Evolutionary conservation across 2,329 filamentous ascomycete species (phyloP).

Genomic region (Bipolaris zeicola): DNA sequence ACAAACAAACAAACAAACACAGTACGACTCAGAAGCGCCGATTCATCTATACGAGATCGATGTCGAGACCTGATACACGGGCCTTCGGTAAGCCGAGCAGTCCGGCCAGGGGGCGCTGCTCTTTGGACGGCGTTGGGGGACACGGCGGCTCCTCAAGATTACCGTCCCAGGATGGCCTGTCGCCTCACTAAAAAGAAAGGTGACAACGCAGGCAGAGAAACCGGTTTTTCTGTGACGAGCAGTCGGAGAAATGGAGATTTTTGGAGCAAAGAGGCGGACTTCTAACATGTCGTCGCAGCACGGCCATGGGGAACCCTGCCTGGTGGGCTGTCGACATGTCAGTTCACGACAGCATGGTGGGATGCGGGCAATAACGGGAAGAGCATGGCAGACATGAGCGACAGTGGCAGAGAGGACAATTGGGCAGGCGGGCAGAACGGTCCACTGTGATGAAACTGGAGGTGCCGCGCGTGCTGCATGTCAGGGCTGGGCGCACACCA

Average conservation of each 20-base stretch:
- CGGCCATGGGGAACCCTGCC: background rate
- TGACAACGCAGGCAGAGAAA: background rate
- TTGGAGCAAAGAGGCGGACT: background rate
- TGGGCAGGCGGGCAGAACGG: conserved; percentile 1
- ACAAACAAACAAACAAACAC: background rate
- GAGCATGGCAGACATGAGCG: background rate
- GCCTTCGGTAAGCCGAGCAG: background rate
- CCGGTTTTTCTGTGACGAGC: background rate
- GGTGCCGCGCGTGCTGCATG: conserved; percentile 24
- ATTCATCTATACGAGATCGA: background rate
- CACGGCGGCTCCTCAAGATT: background rate
- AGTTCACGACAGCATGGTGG: background rate
- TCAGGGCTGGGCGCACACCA: conserved; percentile 12
- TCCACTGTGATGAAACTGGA: conserved; percentile 11
- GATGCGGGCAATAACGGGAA: background rate
- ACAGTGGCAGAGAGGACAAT: background rate
- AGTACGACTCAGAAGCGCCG: background rate
- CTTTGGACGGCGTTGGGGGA: background rate
- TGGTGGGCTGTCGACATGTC: background rate
- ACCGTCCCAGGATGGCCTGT: background rate
- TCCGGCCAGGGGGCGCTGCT: background rate
- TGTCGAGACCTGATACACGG: background rate
- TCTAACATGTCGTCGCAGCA: background rate
- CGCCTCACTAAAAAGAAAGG: conserved; percentile 1
- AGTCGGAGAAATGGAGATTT: too few relatives aligned